Conservation (phyloP, 768 basidiomycete genomes). For the Glaciozyma martinii region DNA sequence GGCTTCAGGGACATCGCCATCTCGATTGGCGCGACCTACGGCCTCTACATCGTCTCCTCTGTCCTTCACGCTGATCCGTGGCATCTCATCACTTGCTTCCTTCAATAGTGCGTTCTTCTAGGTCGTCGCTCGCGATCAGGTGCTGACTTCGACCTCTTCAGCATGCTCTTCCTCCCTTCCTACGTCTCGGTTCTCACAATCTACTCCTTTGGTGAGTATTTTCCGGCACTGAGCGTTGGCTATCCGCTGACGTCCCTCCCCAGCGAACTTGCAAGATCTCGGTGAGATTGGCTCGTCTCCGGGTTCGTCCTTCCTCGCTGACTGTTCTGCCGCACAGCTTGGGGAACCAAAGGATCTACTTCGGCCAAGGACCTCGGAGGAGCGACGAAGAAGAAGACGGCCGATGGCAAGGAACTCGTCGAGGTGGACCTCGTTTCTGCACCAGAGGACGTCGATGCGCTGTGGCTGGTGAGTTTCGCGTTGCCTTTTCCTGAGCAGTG, state of each 20-base stretch:
- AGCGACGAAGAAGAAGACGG: slow-evolving; percentile 77
- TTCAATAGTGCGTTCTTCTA: slow-evolving; percentile 34
- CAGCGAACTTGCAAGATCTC: slow-evolving; percentile 57
- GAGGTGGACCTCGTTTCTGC: slow-evolving; percentile 75
- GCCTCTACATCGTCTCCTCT: slow-evolving; percentile 56
- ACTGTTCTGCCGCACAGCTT: slow-evolving; percentile 27
- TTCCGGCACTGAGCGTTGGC: not conserved
- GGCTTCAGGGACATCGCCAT: slow-evolving; percentile 11
- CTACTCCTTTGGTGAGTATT: slow-evolving; percentile 32
- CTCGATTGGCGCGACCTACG: slow-evolving; percentile 62
- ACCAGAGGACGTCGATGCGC: slow-evolving; percentile 75
- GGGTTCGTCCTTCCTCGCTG: slow-evolving; percentile 7
- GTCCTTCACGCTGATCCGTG: slow-evolving; percentile 40
- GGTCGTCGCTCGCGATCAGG: too few relatives aligned
- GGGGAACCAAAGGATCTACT: slow-evolving; percentile 90
- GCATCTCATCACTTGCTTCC: slow-evolving; percentile 40
- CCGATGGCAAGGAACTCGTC: slow-evolving; percentile 74
- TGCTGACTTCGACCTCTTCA: not conserved
- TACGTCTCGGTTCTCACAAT: slow-evolving; percentile 40
- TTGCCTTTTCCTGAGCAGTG: too few relatives aligned
- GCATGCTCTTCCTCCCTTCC: slow-evolving; percentile 48
- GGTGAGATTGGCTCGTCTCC: slow-evolving; percentile 46
- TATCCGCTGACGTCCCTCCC: not conserved
- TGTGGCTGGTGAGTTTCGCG: slow-evolving; percentile 49
- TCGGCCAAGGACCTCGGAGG: slow-evolving; percentile 82